Conservation (phyloP, 2,329 filamentous ascomycete genomes). For the Taxawa tesnikishii region DNA sequence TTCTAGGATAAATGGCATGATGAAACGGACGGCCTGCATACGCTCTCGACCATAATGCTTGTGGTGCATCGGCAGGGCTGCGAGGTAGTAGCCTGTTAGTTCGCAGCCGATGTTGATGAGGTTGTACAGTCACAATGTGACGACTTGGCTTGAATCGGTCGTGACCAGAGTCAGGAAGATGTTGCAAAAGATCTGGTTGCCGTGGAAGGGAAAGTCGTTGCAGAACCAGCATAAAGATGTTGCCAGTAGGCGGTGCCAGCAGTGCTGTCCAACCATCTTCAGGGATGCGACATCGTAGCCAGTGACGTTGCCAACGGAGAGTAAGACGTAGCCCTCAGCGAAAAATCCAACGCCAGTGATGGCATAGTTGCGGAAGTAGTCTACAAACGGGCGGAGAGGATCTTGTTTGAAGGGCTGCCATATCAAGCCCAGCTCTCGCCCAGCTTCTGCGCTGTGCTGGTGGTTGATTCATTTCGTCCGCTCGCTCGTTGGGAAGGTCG, state of each 20-base stretch:
- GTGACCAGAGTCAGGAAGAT: too few relatives aligned
- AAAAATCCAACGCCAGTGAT: slow-evolving; percentile 4
- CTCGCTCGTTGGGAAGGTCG: background rate
- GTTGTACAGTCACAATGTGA: too few relatives aligned
- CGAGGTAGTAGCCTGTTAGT: too few relatives aligned
- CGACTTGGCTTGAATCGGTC: too few relatives aligned
- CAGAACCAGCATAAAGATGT: slow-evolving; percentile 5
- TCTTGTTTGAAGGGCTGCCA: slow-evolving; percentile 6
- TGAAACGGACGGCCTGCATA: too few relatives aligned
- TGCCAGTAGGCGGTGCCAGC: slow-evolving; percentile 3
- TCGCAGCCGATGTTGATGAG: too few relatives aligned
- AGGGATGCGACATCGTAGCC: slow-evolving; percentile 7
- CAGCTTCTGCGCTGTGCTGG: slow-evolving; percentile 1
- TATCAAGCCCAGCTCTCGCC: slow-evolving; percentile 3
- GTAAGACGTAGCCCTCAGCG: slow-evolving; percentile 5
- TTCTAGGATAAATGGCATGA: too few relatives aligned
- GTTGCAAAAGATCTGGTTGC: too few relatives aligned
- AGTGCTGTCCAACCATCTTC: slow-evolving; percentile 3
- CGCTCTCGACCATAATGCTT: too few relatives aligned
- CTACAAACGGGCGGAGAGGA: slow-evolving; percentile 3
- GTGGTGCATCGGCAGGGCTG: too few relatives aligned
- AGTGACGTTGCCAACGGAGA: slow-evolving; percentile 6
- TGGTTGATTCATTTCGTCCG: slow-evolving; percentile 5
- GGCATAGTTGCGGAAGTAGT: slow-evolving; percentile 5
- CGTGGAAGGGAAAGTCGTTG: too few relatives aligned